Conservation (phyloP, 495 filamentous ascomycete genomes). For the Xanthoparmelia taractica region DNA sequence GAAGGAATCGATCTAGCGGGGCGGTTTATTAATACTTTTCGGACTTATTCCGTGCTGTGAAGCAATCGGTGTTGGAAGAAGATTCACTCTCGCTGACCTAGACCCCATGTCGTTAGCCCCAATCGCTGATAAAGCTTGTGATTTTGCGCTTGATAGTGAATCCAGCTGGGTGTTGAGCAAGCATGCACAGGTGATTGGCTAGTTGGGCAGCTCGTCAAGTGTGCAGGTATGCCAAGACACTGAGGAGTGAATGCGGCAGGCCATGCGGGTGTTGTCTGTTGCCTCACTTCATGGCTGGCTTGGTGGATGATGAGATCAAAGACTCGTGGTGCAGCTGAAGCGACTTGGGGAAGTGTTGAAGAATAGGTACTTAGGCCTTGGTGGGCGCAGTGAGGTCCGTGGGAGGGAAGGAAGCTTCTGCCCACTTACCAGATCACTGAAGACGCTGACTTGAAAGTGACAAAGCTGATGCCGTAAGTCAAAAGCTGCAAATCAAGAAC, state of each 20-base stretch:
- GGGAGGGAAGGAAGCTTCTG: background rate
- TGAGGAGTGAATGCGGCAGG: background rate
- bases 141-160: constrained; percentile 5
- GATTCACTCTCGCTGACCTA: constrained; percentile 19
- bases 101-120: constrained; percentile 15
- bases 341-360: background rate
- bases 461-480: constrained; percentile 27
- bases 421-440: constrained; percentile 32
- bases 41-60: background rate
- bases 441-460: constrained; percentile 17
- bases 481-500: constrained; percentile 26
- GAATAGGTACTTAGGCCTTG: constrained; percentile 2
- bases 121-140: constrained; percentile 1
- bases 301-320: background rate
- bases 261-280: background rate
- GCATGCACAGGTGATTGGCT: background rate
- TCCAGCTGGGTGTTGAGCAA: background rate
- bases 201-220: background rate
- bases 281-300: background rate
- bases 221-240: background rate
- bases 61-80: constrained; percentile 12
- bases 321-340: background rate
- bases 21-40: constrained; percentile 17
- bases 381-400: constrained; percentile 5
- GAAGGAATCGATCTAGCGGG: background rate